These are phyloP conservation scores for Psilocybe subaeruginosa DNA, from an alignment of 768 basidiomycete species.

Conservation along the genomic window DNA sequence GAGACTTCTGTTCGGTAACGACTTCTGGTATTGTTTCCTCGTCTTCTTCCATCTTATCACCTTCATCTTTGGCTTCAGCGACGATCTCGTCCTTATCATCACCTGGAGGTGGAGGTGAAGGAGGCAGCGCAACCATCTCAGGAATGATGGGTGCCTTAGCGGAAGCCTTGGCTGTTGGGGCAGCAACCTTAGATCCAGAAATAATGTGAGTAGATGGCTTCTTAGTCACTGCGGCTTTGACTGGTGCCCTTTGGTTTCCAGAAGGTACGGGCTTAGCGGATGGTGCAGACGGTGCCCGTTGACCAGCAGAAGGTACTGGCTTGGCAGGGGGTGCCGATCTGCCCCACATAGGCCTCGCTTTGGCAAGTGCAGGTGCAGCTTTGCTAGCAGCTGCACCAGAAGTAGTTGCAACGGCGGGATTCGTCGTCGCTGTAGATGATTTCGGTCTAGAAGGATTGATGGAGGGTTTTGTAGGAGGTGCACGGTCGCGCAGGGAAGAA, in stretches of 20 bases:
- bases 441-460: not conserved
- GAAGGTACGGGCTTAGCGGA: constrained; percentile 13
- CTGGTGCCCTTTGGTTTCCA: constrained; percentile 12
- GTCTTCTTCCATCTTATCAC: not conserved
- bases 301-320: constrained; percentile 11
- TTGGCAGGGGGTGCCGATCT: constrained; percentile 17
- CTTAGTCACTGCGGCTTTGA: constrained; percentile 12
- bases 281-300: constrained; percentile 13
- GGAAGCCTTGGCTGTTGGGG: constrained; percentile 2
- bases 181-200: not conserved
- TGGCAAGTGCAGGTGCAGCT: not conserved
- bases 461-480: constrained; percentile 2
- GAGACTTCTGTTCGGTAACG: not conserved
- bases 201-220: constrained; percentile 20
- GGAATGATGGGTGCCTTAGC: constrained; percentile 29
- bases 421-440: constrained; percentile 1
- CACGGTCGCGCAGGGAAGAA: constrained; percentile 15
- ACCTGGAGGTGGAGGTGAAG: constrained; percentile 31
- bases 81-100: not conserved
- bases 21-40: not conserved
- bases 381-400: not conserved
- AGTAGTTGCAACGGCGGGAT: not conserved
- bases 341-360: constrained; percentile 26
- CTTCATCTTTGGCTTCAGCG: not conserved
- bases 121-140: constrained; percentile 36